Base-by-base conservation (phyloP, 2,329 filamentous ascomycete species). In the Cordyceps cicadae region DNA sequence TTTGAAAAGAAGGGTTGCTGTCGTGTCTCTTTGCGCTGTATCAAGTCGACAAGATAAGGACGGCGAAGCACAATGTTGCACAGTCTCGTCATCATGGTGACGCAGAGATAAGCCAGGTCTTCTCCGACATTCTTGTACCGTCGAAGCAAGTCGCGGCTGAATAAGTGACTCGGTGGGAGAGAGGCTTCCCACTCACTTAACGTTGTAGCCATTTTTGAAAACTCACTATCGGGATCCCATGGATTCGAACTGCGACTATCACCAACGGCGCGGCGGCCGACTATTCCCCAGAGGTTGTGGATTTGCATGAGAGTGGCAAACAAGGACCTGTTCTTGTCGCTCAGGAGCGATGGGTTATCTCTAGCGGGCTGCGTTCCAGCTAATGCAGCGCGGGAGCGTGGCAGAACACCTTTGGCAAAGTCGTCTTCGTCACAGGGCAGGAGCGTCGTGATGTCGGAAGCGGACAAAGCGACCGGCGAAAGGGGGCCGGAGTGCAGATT, bases 21-120 rank as follows among this genome's bases (percentile, higher is more conserved):
- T 5, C 69, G 66, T 1, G 71, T 67, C 24, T 79, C 74, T 19
- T 75, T 73, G 39, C 74, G 66, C 5, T 73, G 75, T 49, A 80
- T 74, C 64, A 81, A 77, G 34, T 82, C 77, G 52, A 75, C 71
- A 49, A 83, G 66, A 65, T 83, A 83, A n/a, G 79, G 76, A 59
- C 80, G 79, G 19, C 81, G 76, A 24, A 83, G 70, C 15, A 84
- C 77, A 59, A 84, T 83, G 61, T 84, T 81, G 67, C 81, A 83
- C 5, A 84, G 75, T 3, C 81, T 76, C 2, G 79, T 76, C 59
- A 81, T 77, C 72, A 82, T 82, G 4, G 81, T 82, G 5, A 83
- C 76, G 48, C 78, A 78, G 12, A 83, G 73, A 66, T 84, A 84
- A 0, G 78, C 79, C 65, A 84, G 63, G 55, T 84, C 81, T 56